Evolutionary conservation across 2,329 filamentous ascomycete species (phyloP).

Genomic region (Laburnicola sp.): DNA sequence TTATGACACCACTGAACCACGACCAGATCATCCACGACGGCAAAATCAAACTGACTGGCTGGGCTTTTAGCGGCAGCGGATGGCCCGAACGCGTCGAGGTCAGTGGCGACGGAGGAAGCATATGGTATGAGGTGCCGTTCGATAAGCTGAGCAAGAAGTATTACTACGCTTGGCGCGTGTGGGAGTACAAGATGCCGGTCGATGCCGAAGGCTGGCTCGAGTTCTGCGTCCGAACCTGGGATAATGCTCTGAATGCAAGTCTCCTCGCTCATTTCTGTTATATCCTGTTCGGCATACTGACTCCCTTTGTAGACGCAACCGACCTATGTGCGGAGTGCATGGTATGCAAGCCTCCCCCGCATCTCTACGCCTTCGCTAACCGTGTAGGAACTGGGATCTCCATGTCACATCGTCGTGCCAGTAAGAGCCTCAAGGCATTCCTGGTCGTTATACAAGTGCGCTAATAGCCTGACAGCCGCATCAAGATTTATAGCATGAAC

Average conservation of each 20-base stretch:
- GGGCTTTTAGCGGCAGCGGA: conserved; percentile 51
- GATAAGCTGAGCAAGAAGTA: conserved; percentile 65
- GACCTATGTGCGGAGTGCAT: conserved; percentile 48
- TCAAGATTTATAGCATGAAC: conserved; percentile 64
- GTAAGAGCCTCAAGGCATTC: conserved; percentile 14
- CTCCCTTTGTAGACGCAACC: conserved; percentile 46
- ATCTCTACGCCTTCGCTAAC: conserved; percentile 12
- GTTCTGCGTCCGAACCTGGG: conserved; percentile 50
- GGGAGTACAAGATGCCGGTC: conserved; percentile 65
- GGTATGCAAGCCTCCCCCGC: conserved; percentile 32
- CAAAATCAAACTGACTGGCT: conserved; percentile 57
- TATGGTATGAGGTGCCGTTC: conserved; percentile 65
- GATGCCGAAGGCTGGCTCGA: conserved; percentile 54
- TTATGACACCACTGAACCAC: conserved; percentile 65
- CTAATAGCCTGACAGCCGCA: conserved; percentile 43
- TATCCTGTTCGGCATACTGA: conserved; percentile 28
- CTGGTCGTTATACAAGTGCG: not conserved
- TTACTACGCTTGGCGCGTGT: conserved; percentile 66
- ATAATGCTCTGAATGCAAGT: conserved; percentile 50
- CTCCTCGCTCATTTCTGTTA: conserved; percentile 4
- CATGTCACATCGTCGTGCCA: conserved; percentile 67
- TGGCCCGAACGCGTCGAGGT: conserved; percentile 65
- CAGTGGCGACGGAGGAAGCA: conserved; percentile 63
- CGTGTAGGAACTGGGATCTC: conserved; percentile 64
- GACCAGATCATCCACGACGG: conserved; percentile 65